These are phyloP conservation scores for Trichoderma cornu-damae DNA, from an alignment of 2,329 filamentous ascomycete genomes.

Conservation along the genomic window DNA sequence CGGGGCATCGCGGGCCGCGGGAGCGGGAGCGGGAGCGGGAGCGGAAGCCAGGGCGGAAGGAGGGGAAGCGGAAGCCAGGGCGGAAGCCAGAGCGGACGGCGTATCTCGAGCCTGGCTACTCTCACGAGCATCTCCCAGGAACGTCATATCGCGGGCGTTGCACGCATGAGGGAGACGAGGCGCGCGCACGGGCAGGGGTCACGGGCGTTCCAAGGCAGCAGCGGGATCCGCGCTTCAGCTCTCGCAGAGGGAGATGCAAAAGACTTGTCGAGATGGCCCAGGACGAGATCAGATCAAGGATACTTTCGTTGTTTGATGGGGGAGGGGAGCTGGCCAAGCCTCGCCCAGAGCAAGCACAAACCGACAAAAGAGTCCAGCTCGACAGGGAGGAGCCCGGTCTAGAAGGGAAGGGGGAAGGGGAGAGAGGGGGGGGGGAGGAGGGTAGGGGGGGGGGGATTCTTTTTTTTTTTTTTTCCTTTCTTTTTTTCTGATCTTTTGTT, in stretches of 20 bases:
- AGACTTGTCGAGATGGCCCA: background rate
- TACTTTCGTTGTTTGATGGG: background rate
- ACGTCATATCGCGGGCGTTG: conserved; percentile 30
- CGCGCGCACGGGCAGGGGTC: background rate
- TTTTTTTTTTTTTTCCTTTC: too few relatives aligned
- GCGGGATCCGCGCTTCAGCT: background rate
- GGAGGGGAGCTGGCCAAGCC: background rate
- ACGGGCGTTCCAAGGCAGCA: background rate
- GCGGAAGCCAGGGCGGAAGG: background rate
- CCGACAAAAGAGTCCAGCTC: background rate
- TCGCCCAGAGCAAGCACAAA: conserved; percentile 2
- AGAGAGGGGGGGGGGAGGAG: too few relatives aligned
- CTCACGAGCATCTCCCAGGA: conserved; percentile 29
- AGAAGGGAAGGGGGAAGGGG: background rate
- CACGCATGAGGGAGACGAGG: conserved; percentile 11
- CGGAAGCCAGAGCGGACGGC: background rate
- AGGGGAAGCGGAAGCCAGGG: conserved; percentile 22
- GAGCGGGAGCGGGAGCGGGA: conserved; percentile 17
- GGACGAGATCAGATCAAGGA: background rate
- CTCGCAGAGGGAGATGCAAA: background rate
- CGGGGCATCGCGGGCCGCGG: conserved; percentile 24
- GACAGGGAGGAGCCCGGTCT: background rate
- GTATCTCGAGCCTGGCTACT: conserved; percentile 29
- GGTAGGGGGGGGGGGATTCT: too few relatives aligned
- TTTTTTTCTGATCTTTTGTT: too few relatives aligned